Evolutionary conservation across 208 protist genomes (phyloP), one percentile per base, ranked within the genome.

Genomic region (Crithidia thermophila): DNA sequence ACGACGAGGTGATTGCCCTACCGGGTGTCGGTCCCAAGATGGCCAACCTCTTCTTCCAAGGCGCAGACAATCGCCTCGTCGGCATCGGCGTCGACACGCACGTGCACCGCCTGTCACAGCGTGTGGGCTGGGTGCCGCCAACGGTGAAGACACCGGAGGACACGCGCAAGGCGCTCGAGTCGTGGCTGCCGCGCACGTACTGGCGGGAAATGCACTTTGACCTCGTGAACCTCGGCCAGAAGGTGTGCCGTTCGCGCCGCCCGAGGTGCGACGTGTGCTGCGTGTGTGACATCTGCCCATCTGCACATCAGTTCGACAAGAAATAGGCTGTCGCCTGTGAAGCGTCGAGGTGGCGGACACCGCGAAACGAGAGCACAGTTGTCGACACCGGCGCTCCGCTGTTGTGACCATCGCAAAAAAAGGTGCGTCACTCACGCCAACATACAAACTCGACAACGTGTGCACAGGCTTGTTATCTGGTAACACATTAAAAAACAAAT

Each of bases 81-180:
- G 98, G 97, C 16, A 98, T 98, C 62, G 95, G 96, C n/a, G 95
- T 99, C 4, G 98, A 99, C 74, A 96, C 94, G 9, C 98, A 99
- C 60, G 94, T 98, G 9, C 96, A 98, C 67, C 88, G 97, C 51
- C 98, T 98, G 46, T 65, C 77, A 3, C 95, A 97, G 57, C 78
- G 97, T 16, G 92, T 98, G 27, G 43, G 74, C 7, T 99, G 97
- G 97, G 89, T 95, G 3, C 79, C 84, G 3, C 37, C 68, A 14
- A 89, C 88, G 0, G 91, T 89, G 42, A 91, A 91, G 53, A 86
- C 77, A 14, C 95, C 97, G 1, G 95, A 98, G 63, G 86, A 98
- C 61, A 98, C 97, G 51, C 81, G 93, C 45, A 97, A 95, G 68
- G 79, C 72, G 39, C 77, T 99, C 16, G 90, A 99, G 71, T 67